Evolutionary conservation across 306 rosid species (phyloP).

Genomic region (Astragalus glycyphyllos): DNA sequence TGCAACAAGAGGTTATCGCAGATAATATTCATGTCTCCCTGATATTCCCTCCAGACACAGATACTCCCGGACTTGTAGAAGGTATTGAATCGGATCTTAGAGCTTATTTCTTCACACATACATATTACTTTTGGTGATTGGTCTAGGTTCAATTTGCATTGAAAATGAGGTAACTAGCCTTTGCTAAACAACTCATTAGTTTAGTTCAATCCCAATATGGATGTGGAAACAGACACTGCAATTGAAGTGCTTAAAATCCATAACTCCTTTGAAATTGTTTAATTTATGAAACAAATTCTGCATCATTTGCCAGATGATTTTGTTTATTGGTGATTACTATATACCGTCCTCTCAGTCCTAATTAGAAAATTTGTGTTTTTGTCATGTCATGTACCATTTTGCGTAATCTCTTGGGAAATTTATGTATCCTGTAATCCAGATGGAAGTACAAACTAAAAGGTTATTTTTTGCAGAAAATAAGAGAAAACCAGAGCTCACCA

Average conservation of each 20-base stretch:
- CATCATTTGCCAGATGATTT: conserved; percentile 21
- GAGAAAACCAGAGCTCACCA: conserved; percentile 75
- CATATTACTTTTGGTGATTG: neutral
- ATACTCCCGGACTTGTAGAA: conserved; percentile 82
- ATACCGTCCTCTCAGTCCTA: neutral
- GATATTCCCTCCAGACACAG: conserved; percentile 90
- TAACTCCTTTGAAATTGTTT: conserved; percentile 14
- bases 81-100: conserved; percentile 53
- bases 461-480: conserved; percentile 62
- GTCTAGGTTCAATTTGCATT: conserved; percentile 9
- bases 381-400: conserved; percentile 18
- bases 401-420: neutral
- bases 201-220: conserved; percentile 17
- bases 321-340: neutral
- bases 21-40: conserved; percentile 82
- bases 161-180: neutral
- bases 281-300: conserved; percentile 12
- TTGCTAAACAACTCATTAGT: conserved; percentile 23
- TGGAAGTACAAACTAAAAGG: conserved; percentile 26
- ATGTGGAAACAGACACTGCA: conserved; percentile 1
- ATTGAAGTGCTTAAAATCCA: conserved; percentile 21
- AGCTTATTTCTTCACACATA: conserved; percentile 17
- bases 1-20: conserved; percentile 87
- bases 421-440: conserved; percentile 29
- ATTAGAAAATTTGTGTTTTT: conserved; percentile 34